Evolutionary conservation across 208 protist species (phyloP), one percentile per base, ranked within the genome.

Genomic region (Acanthamoeba lenticulata): DNA sequence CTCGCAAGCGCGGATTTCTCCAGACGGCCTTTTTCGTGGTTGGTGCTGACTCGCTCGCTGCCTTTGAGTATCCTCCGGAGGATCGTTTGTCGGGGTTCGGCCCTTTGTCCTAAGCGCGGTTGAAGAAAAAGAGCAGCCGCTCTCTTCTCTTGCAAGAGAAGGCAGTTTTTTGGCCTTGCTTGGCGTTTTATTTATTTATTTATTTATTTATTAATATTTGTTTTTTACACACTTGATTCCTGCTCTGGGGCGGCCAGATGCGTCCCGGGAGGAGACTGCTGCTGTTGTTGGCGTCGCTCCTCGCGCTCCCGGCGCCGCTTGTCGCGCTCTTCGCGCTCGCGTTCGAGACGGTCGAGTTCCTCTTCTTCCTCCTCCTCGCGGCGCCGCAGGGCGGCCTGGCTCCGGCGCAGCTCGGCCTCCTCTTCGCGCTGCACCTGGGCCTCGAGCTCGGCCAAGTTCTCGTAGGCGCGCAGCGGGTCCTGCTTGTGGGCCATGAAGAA

Each of bases 401-500:
- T 4, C 32, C 17, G 49, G 27, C 74, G 74, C 44, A 21, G 74
- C 45, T 85, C 74, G 44, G 74, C 74, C 34, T 91, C 85, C 40
- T 91, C 85, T 34, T 74, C 60, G 38, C 47, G 44, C 29, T 34
- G 4, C 36, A 91, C 52, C 52, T 74, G 85, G 7, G 32, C 85
- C 34, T 44, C 49, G 49, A 91, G 52, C 5, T 2, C 38, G 36
- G 17, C 42, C 38, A 91, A 45, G 40, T 72, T 91, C 7, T 3
- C 13, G 19, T 9, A 15, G 5, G 89, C 89, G 0, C 34, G 36
- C 89, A 74, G 45, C 2, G 89, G 89, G 17, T 93, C 67, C 24
- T 93, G 79, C 47, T 83, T 93, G 67, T 93, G 47, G 6, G 40
- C 45, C 89, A 93, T 93, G 32, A 93, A 81, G 45, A 34, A 93